Evolutionary conservation across 345 rosid species (phyloP), one percentile per base, ranked within the genome.

Genomic region (Iberis pinnata): DNA sequence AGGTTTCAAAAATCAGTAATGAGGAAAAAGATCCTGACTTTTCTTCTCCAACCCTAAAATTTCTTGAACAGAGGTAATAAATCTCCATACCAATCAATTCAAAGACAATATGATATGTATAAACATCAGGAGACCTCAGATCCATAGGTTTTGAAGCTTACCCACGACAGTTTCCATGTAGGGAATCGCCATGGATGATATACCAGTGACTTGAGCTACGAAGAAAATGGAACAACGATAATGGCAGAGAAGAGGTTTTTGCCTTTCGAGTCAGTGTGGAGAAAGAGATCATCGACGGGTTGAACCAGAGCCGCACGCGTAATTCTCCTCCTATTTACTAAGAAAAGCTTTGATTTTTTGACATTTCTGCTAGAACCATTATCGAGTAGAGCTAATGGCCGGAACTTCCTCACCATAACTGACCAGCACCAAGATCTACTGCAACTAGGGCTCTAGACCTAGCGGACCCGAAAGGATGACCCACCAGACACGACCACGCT

Each of bases 91-190:
- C 54, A 22, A 24, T 17, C 17, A 25, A 29, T 6, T 42, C 48
- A 7, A 42, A 9, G 40, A 42, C 9, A 18, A 36, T 51, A 5
- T 32, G 5, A 39, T 31, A 22, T 32, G 18, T 11, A 8, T 44
- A 10, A 60, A 53, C 20, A 2, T 14, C 8, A 3, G 15, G 11
- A 5, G 12, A 2, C n/a, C n/a, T n/a, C 6, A 47, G 13, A 53
- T 3, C 4, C 17, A 19, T 41, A 29, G 56, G 49, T 8, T 20
- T 14, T 5, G 50, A 35, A 20, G 58, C 73, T 27, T 75, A 89
- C 95, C 79, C 15, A 84, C 94, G 41, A 86, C 95, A 24, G 90
- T 75, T 77, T 86, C 97, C 95, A 89, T 83, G 78, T 69, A 89
- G 11, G 90, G 90, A 59, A 89, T 80, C 74, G 65, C 85, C 95